Evolutionary conservation across 2,329 filamentous ascomycete species (phyloP).

Genomic region (Epichloe brachyelytri): DNA sequence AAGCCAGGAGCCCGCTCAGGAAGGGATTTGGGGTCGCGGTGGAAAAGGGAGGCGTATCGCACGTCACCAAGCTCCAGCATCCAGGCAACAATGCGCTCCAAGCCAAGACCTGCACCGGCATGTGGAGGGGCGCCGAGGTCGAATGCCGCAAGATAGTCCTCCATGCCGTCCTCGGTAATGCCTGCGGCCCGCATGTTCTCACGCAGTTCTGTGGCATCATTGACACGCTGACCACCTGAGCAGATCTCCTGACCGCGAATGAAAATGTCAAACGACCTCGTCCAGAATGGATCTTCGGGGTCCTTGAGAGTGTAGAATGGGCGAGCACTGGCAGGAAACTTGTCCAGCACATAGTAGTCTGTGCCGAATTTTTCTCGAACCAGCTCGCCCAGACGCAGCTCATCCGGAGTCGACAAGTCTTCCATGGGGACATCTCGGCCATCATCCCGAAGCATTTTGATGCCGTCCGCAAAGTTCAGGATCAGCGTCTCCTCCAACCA

Average conservation of each 20-base stretch:
- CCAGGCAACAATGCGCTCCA: slow-evolving; percentile 80
- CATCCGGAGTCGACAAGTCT: slow-evolving; percentile 73
- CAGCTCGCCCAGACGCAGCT: slow-evolving; percentile 72
- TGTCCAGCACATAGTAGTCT: slow-evolving; percentile 90
- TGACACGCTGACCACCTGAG: slow-evolving; percentile 85
- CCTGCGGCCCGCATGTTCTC: slow-evolving; percentile 65
- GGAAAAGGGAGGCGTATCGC: slow-evolving; percentile 74
- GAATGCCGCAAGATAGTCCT: slow-evolving; percentile 82
- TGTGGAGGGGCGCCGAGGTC: slow-evolving; percentile 81
- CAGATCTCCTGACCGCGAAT: slow-evolving; percentile 86
- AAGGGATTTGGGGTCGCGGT: slow-evolving; percentile 77
- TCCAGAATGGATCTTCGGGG: slow-evolving; percentile 55
- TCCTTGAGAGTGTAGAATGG: slow-evolving; percentile 91
- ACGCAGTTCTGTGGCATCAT: slow-evolving; percentile 61
- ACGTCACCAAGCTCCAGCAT: slow-evolving; percentile 81
- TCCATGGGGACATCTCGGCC: slow-evolving; percentile 62
- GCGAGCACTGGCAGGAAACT: slow-evolving; percentile 72
- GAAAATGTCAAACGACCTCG: slow-evolving; percentile 94
- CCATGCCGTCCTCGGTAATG: slow-evolving; percentile 70
- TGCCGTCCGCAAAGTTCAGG: slow-evolving; percentile 65
- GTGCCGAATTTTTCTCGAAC: slow-evolving; percentile 78
- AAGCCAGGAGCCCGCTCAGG: slow-evolving; percentile 53
- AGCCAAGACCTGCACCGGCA: slow-evolving; percentile 76
- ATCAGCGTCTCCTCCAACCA: slow-evolving; percentile 79
- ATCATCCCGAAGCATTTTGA: slow-evolving; percentile 73